Percentiles rank a stretch among this genome's conserved stretches.
Evolutionary conservation across 257 asterid genomes (phyloP).

Genomic region (Mentha longifolia): DNA sequence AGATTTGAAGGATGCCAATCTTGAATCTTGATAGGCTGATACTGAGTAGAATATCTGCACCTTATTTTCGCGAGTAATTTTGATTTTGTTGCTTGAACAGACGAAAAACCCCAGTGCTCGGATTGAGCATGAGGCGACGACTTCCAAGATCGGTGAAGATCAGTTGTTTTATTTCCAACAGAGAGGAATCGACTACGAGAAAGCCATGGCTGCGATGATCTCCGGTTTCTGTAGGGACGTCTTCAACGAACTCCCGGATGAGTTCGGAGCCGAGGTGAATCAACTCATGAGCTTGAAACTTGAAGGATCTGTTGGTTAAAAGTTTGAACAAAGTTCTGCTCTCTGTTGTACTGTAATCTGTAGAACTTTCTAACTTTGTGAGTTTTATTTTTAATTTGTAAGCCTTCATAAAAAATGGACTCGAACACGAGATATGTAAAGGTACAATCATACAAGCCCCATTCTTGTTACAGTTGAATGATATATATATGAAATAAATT

Average conservation of each 20-base stretch:
- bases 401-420: neutral
- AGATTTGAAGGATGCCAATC: neutral
- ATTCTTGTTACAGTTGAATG: conserved; percentile 28
- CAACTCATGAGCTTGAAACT: conserved; percentile 94
- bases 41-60: neutral
- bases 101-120: conserved; percentile 68
- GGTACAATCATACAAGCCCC: conserved; percentile 14
- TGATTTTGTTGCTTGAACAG: conserved; percentile 42
- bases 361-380: conserved; percentile 20
- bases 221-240: conserved; percentile 94
- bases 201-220: conserved; percentile 98
- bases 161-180: conserved; percentile 94
- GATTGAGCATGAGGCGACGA: conserved; percentile 89
- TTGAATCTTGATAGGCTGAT: neutral
- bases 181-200: conserved; percentile 91
- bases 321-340: neutral
- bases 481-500: conserved; percentile 19
- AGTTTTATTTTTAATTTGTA: conserved; percentile 4
- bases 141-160: conserved; percentile 93
- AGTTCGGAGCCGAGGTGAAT: conserved; percentile 95
- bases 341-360: conserved; percentile 16
- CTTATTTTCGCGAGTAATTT: neutral
- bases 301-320: conserved; percentile 90
- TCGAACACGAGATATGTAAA: conserved; percentile 30
- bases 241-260: conserved; percentile 88